Conservation (phyloP, 306 rosid genomes). For the Potentilla sterilis region DNA sequence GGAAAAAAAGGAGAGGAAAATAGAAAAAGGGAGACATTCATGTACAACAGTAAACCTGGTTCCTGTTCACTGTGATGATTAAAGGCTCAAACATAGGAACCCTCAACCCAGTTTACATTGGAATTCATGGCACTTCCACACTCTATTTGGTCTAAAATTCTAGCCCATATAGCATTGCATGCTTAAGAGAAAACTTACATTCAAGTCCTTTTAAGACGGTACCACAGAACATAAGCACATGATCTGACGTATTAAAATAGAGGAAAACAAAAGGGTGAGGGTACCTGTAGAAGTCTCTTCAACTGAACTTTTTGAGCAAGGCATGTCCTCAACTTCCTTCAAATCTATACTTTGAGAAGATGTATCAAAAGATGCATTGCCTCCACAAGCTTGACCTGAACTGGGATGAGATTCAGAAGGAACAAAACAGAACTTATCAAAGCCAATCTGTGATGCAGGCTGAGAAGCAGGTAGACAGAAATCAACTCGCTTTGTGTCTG, state of each 20-base stretch:
- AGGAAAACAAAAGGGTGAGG: constrained; percentile 4
- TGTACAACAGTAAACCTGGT: not conserved
- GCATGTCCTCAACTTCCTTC: constrained; percentile 40
- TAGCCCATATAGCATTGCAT: not conserved
- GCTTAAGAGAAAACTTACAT: not conserved
- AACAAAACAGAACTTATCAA: constrained; percentile 70
- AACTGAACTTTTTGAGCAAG: constrained; percentile 30
- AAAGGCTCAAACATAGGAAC: not conserved
- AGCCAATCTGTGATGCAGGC: constrained; percentile 49
- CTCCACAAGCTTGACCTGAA: constrained; percentile 48
- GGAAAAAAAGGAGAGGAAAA: not conserved
- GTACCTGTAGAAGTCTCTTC: constrained; percentile 67
- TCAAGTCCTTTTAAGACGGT: not conserved
- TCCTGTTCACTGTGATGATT: not conserved
- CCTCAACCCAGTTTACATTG: not conserved
- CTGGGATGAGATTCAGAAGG: constrained; percentile 40
- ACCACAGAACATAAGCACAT: not conserved
- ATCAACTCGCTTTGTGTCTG: constrained; percentile 75
- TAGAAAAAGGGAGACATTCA: not conserved
- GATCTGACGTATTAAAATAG: not conserved
- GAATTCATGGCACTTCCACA: not conserved
- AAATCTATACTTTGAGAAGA: constrained; percentile 63
- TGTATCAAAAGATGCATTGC: constrained; percentile 38
- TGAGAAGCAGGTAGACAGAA: constrained; percentile 62
- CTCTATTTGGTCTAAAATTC: not conserved